Conservation (phyloP, 2,329 filamentous ascomycete species). For the Verticillium isaacii region DNA sequence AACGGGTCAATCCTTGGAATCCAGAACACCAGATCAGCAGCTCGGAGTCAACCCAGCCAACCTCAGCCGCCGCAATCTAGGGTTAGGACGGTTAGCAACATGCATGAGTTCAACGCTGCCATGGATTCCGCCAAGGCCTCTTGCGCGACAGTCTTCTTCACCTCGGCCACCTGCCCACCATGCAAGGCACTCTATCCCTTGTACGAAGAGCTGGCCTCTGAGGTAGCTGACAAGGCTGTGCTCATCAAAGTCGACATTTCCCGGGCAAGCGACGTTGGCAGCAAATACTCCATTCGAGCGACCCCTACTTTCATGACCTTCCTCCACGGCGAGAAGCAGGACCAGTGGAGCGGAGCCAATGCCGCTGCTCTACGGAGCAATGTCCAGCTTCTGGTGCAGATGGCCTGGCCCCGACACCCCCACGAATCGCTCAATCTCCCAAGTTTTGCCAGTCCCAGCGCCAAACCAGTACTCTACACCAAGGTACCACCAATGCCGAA, state of each 20-base stretch:
- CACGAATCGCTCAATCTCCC: conserved; percentile 70
- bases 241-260: conserved; percentile 83
- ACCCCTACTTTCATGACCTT: conserved; percentile 91
- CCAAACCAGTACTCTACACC: conserved; percentile 65
- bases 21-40: conserved; percentile 25
- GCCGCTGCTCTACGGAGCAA: conserved; percentile 63
- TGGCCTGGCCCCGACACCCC: conserved; percentile 70
- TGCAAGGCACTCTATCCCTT: conserved; percentile 80
- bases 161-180: conserved; percentile 77
- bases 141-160: conserved; percentile 86
- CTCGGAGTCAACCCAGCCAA: conserved; percentile 13
- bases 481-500: conserved; percentile 83
- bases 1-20: conserved; percentile 50
- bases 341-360: conserved; percentile 78
- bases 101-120: conserved; percentile 55
- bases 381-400: conserved; percentile 67
- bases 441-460: conserved; percentile 58
- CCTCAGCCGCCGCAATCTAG: conserved; percentile 20
- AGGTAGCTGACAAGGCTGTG: conserved; percentile 58
- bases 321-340: conserved; percentile 67
- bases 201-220: conserved; percentile 74
- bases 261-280: conserved; percentile 57
- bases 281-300: conserved; percentile 62
- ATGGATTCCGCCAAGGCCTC: conserved; percentile 56
- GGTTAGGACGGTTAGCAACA: conserved; percentile 58